Evolutionary conservation across 1,284 basidiomycete genomes (phyloP), one percentile per base, ranked within the genome.

Genomic region (Malassezia arunalokei): DNA sequence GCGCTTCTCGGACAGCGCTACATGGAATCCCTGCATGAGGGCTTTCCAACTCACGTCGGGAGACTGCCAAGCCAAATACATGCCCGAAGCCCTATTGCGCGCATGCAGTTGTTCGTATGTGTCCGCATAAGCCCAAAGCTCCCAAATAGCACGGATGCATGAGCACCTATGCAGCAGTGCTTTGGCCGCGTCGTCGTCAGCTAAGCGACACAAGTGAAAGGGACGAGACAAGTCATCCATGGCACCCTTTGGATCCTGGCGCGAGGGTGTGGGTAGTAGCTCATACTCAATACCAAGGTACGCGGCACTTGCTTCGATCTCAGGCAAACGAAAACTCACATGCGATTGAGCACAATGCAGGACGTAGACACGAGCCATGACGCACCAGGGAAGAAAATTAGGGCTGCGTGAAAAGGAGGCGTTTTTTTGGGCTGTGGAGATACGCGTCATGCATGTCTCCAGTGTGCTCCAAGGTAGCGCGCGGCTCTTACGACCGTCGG

Each of bases 161-260:
- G 92, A 83, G 62, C 87, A 87, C 60, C 92, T 77, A 57, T 79
- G 77, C 0, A 86, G 82, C 17, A 98, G 76, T n/a, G 80, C 72
- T 49, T 77, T 75, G 0, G 85, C 87, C 58, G 91, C 81, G 39
- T 83, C 81, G 40, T 71, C 66, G 47, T 44, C 49, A 27, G 66
- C 60, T 20, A 71, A 53, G 27, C 62, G 54, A 27, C 61, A 63
- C 11, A 68, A 56, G 30, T 56, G 51, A 33, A 63, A 69, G 0
- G 63, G 63, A 28, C 65, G 59, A 40, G 52, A 49, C 39, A 57
- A 43, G 29, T 66, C 62, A 8, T 52, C 61, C 8, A 54, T 43
- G 1, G 29, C 24, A 6, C 28, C 37, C 7, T 24, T 39, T 6
- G 47, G 40, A 29, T 42, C 37, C 12, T 35, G 27, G 20, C 46